Evolutionary conservation across 2,329 filamentous ascomycete species (phyloP).

Genomic region (Stagonosporopsis rhizophila): DNA sequence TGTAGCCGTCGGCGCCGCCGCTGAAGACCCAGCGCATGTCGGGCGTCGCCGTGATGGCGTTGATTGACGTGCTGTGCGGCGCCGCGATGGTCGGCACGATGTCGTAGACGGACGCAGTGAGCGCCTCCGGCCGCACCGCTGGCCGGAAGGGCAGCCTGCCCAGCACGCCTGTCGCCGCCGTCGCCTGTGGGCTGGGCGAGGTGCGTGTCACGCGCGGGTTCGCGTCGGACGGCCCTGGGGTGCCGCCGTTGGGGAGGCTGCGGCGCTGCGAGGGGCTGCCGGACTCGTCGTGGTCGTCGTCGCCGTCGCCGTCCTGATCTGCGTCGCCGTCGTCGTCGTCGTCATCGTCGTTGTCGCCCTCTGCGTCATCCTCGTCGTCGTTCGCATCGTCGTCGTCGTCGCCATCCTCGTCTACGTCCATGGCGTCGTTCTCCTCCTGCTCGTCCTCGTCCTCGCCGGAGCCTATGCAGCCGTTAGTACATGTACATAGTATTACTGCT

Average conservation of each 20-base stretch:
- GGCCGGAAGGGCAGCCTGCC: slow-evolving; percentile 61
- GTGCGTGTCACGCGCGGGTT: slow-evolving; percentile 53
- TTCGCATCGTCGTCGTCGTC: slow-evolving; percentile 52
- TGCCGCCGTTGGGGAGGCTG: slow-evolving; percentile 39
- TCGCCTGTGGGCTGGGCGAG: slow-evolving; percentile 28
- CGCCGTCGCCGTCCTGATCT: slow-evolving; percentile 52
- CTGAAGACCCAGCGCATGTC: slow-evolving; percentile 96
- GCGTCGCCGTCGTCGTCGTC: slow-evolving; percentile 52
- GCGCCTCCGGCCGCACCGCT: slow-evolving; percentile 75
- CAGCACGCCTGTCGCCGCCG: slow-evolving; percentile 39
- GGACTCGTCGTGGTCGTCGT: slow-evolving; percentile 51
- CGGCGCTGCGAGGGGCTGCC: slow-evolving; percentile 53
- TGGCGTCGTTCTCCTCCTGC: slow-evolving; percentile 52
- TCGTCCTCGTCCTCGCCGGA: slow-evolving; percentile 40
- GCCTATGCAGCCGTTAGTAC: slow-evolving; percentile 25
- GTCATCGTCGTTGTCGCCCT: slow-evolving; percentile 51
- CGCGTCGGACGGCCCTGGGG: slow-evolving; percentile 36
- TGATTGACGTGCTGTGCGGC: slow-evolving; percentile 94
- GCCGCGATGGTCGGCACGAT: slow-evolving; percentile 97
- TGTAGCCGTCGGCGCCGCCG: slow-evolving; percentile 92
- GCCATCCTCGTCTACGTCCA: slow-evolving; percentile 55
- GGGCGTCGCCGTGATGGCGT: slow-evolving; percentile 87
- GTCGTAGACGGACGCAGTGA: slow-evolving; percentile 84
- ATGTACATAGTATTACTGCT: background rate
- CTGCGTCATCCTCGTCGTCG: slow-evolving; percentile 50